A percentile compares a stretch with the other conserved stretches of the same genome.
Conservation (phyloP, 2,329 filamentous ascomycete genomes). For the Penicillium rolfsii region DNA sequence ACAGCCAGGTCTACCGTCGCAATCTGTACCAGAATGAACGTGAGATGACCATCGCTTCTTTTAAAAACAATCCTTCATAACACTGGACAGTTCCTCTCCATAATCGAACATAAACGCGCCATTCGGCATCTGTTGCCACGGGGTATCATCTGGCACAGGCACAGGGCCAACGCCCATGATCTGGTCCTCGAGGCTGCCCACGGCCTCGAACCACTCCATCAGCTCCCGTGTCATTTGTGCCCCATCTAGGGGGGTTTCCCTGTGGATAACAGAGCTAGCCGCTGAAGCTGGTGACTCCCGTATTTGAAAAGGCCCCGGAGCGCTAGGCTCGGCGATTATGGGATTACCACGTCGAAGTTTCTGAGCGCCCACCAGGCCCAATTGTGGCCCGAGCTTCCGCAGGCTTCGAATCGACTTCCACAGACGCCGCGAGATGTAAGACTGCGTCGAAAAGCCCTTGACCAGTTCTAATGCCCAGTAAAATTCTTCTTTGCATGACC, state of each 20-base stretch:
- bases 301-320: not conserved
- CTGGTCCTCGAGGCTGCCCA: slow-evolving; percentile 56
- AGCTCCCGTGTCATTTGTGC: slow-evolving; percentile 63
- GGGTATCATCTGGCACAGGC: slow-evolving; percentile 23
- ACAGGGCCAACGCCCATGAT: slow-evolving; percentile 39
- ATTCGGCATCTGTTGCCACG: slow-evolving; percentile 36
- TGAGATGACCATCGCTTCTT: not conserved
- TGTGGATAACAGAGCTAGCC: slow-evolving; percentile 59
- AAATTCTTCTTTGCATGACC: slow-evolving; percentile 63
- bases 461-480: slow-evolving; percentile 67
- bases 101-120: slow-evolving; percentile 51
- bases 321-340: not conserved
- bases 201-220: slow-evolving; percentile 65
- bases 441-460: slow-evolving; percentile 62
- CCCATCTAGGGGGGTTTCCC: slow-evolving; percentile 49
- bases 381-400: slow-evolving; percentile 62
- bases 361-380: slow-evolving; percentile 54
- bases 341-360: slow-evolving; percentile 18
- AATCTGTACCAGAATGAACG: not conserved
- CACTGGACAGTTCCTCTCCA: slow-evolving; percentile 61
- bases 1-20: not conserved
- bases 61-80: slow-evolving; percentile 55
- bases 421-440: slow-evolving; percentile 62
- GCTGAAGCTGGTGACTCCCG: slow-evolving; percentile 56
- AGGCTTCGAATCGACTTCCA: slow-evolving; percentile 66